These are phyloP conservation scores for Terfezia claveryi DNA, from an alignment of 495 filamentous ascomycete genomes.

Conservation along the genomic window DNA sequence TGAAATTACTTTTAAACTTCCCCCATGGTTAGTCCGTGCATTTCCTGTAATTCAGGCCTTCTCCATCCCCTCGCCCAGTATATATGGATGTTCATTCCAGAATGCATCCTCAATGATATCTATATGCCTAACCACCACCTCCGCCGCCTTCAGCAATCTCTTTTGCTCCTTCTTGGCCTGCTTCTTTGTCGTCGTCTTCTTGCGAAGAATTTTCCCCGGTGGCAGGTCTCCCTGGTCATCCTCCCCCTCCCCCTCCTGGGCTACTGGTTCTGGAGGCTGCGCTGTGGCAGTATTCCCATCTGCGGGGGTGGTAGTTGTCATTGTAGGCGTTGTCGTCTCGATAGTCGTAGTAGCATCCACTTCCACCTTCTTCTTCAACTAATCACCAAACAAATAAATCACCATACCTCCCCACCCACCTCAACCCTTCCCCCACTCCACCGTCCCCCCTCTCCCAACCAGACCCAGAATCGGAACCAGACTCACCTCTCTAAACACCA, in stretches of 20 bases:
- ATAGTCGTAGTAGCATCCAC: too few relatives aligned
- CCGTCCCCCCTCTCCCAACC: too few relatives aligned
- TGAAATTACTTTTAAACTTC: too few relatives aligned
- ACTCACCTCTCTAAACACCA: conserved; percentile 59
- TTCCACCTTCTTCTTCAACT: background rate
- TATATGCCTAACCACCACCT: conserved; percentile 57
- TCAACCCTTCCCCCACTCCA: too few relatives aligned
- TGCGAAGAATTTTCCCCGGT: conserved; percentile 1
- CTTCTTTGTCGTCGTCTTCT: conserved; percentile 43
- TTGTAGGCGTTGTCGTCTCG: conserved; percentile 2
- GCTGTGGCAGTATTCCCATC: background rate
- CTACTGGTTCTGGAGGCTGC: conserved; percentile 28
- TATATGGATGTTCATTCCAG: conserved; percentile 36
- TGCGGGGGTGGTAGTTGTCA: background rate
- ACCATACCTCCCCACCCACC: background rate
- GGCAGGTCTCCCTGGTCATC: conserved; percentile 16
- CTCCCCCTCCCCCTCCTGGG: conserved; percentile 22
- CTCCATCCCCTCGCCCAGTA: background rate
- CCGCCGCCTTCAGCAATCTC: conserved; percentile 22
- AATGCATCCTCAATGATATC: conserved; percentile 92
- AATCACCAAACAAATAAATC: background rate
- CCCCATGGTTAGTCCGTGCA: too few relatives aligned
- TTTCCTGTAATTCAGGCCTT: too few relatives aligned
- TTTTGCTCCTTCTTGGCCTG: conserved; percentile 30
- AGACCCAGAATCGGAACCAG: too few relatives aligned